A percentile compares a stretch with the other conserved stretches of the same genome.
phyloP scores from a whole-genome alignment of 192 early-diverging fungal species.

The Umbelopsis sp. region DNA sequence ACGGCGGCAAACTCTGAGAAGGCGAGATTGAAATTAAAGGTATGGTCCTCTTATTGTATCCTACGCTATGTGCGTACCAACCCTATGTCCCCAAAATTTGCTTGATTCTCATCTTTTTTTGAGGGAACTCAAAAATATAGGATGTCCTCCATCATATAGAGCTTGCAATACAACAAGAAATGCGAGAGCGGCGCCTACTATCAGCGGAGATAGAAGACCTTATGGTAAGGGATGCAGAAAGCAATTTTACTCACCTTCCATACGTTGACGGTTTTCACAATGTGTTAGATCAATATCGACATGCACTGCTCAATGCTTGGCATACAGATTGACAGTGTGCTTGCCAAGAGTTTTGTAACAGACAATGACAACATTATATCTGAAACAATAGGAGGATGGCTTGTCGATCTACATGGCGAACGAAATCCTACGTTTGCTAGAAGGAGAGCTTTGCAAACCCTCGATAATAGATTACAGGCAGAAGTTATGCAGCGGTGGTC shows the following conservation, averaged over 20 bases:
- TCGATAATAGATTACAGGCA: slow-evolving; percentile 16
- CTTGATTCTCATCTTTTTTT: too few relatives aligned
- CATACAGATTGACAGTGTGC: slow-evolving; percentile 33
- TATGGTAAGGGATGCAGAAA: slow-evolving; percentile 36
- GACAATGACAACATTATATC: slow-evolving; percentile 2
- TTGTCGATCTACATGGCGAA: slow-evolving; percentile 8
- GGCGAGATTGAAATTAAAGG: background rate
- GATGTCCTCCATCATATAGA: slow-evolving; percentile 49
- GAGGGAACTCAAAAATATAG: slow-evolving; percentile 27
- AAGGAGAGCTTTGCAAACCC: slow-evolving; percentile 20
- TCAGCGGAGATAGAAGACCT: slow-evolving; percentile 54
- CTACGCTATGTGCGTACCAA: too few relatives aligned
- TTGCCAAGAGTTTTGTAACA: slow-evolving; percentile 22
- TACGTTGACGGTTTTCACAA: slow-evolving; percentile 1
- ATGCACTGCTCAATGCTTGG: slow-evolving; percentile 30
- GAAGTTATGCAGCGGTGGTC: slow-evolving; percentile 29
- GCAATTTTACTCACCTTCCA: slow-evolving; percentile 8
- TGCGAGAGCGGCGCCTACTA: slow-evolving; percentile 38
- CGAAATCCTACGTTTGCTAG: slow-evolving; percentile 28
- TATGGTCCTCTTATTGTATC: background rate
- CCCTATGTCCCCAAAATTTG: too few relatives aligned
- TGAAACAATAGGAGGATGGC: slow-evolving; percentile 8
- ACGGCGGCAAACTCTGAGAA: background rate
- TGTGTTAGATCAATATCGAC: slow-evolving; percentile 36
- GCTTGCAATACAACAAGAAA: slow-evolving; percentile 38